Conservation (phyloP, 192 early-diverging fungal genomes). For the Allomyces macrogynus region DNA sequence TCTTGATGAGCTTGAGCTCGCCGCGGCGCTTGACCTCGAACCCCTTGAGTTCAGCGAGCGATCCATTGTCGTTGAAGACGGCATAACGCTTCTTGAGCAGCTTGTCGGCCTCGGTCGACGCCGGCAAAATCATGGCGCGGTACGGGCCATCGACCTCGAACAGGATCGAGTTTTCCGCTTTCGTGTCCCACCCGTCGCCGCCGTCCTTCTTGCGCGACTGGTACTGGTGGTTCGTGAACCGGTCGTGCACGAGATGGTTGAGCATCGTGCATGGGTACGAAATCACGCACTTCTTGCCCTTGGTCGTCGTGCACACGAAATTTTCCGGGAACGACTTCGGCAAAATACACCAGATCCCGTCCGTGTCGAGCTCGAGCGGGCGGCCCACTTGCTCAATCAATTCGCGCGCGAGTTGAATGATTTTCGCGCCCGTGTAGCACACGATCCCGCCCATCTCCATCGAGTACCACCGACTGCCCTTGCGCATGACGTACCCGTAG, state of each 20-base stretch:
- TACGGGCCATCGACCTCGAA: constrained; percentile 99
- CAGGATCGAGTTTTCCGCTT: constrained; percentile 88
- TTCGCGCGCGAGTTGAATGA: constrained; percentile 88
- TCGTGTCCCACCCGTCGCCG: constrained; percentile 7
- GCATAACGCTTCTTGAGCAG: constrained; percentile 96
- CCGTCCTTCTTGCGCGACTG: constrained; percentile 27
- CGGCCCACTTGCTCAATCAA: constrained; percentile 82
- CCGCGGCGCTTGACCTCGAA: constrained; percentile 98
- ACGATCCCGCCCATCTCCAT: constrained; percentile 99
- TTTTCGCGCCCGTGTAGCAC: constrained; percentile 83
- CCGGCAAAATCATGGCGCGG: constrained; percentile 89
- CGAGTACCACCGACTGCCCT: constrained; percentile 94
- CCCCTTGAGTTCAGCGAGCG: constrained; percentile 88
- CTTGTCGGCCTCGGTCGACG: constrained; percentile 88
- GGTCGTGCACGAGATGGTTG: constrained; percentile 84
- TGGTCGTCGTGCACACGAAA: constrained; percentile 57
- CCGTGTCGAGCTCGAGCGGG: constrained; percentile 92
- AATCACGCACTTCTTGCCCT: constrained; percentile 57
- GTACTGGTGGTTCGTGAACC: constrained; percentile 97
- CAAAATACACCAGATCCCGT: constrained; percentile 97
- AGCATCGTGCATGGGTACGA: constrained; percentile 97
- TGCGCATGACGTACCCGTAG: constrained; percentile 98
- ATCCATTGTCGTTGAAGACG: constrained; percentile 88
- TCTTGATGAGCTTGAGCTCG: constrained; percentile 94
- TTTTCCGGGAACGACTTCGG: constrained; percentile 85